Percentiles rank a stretch among this genome's conserved stretches.
Evolutionary conservation across 2,329 filamentous ascomycete species (phyloP).

Genomic region (Microascus cirrosus): DNA sequence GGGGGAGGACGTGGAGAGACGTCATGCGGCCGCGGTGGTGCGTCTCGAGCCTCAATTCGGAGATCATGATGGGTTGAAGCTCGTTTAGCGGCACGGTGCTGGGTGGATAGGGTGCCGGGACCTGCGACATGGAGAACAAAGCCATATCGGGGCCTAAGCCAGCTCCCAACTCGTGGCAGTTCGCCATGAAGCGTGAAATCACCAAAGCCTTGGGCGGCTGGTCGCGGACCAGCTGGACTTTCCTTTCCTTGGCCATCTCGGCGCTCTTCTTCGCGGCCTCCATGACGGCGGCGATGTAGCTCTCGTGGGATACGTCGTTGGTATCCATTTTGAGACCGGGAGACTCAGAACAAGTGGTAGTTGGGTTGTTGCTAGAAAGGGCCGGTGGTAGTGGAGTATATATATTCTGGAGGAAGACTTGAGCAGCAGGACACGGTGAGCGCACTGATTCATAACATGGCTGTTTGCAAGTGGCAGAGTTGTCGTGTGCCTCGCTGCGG

Average conservation of each 20-base stretch:
- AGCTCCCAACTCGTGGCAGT: background rate
- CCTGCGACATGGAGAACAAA: background rate
- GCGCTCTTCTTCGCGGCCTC: background rate
- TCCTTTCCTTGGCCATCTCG: background rate
- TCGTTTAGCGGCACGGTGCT: conserved; percentile 9
- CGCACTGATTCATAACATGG: no score
- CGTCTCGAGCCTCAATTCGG: conserved; percentile 17
- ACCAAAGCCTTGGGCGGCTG: background rate
- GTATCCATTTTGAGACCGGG: background rate
- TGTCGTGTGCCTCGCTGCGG: no score
- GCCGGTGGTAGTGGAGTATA: background rate
- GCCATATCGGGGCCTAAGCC: no score
- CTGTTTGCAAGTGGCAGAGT: no score
- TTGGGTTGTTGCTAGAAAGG: background rate
- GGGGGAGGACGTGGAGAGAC: conserved; percentile 11
- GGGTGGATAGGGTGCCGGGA: conserved; percentile 11
- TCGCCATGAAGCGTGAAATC: background rate
- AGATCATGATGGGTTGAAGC: conserved; percentile 14
- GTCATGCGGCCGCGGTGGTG: conserved; percentile 14
- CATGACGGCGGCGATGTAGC: background rate
- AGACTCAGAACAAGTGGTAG: no score
- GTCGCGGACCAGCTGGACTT: background rate
- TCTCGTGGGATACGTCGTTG: background rate
- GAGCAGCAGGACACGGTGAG: no score
- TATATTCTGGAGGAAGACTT: no score